Percentiles rank a stretch among this genome's conserved stretches.
phyloP scores from a whole-genome alignment of 495 filamentous ascomycete species.

The Penicillium crystallinum region DNA sequence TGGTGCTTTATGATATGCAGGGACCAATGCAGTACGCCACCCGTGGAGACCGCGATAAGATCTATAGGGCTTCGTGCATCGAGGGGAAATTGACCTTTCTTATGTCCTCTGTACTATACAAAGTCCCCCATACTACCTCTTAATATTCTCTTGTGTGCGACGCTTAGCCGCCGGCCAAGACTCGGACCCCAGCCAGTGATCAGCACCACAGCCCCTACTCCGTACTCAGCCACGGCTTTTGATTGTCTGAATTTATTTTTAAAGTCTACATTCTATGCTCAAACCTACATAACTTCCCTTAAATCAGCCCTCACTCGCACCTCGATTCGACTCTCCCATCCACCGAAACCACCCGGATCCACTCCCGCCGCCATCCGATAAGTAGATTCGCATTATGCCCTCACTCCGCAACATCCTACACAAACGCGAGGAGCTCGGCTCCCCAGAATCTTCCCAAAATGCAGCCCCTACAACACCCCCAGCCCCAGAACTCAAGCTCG shows the following conservation, averaged over 20 bases:
- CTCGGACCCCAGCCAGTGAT: neutral
- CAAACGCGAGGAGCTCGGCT: constrained; percentile 58
- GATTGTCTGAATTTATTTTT: neutral
- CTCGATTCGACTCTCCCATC: no score
- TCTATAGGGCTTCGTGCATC: neutral
- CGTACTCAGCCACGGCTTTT: neutral
- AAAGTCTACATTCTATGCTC: neutral
- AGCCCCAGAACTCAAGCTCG: constrained; percentile 73
- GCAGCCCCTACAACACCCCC: constrained; percentile 14
- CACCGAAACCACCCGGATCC: neutral
- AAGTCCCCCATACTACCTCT: neutral
- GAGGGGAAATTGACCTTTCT: neutral
- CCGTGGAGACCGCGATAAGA: constrained; percentile 7
- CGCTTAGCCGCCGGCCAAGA: constrained; percentile 5
- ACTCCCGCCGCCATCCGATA: neutral
- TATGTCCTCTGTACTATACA: neutral
- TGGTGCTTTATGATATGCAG: constrained; percentile 8
- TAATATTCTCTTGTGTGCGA: neutral
- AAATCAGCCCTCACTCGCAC: neutral
- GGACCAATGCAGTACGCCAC: constrained; percentile 11
- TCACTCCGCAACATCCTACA: constrained; percentile 64
- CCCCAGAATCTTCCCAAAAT: neutral
- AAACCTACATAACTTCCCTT: neutral
- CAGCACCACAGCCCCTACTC: neutral
- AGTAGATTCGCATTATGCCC: constrained; percentile 50